phyloP scores from a whole-genome alignment of 805 yeast species.

The Pichia insulana region DNA sequence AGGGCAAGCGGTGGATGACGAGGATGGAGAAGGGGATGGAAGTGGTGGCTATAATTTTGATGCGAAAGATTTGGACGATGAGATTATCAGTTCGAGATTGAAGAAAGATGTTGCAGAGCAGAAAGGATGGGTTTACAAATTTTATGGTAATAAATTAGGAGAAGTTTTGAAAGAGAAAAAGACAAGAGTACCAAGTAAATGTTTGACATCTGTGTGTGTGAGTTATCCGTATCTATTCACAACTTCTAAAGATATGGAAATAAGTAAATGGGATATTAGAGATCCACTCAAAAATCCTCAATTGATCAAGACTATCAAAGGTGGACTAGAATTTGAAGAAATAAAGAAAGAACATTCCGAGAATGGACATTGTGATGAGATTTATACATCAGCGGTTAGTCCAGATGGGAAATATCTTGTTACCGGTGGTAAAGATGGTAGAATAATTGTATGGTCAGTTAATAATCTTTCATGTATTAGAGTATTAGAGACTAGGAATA shows the following conservation, averaged over 20 bases:
- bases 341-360: conserved; percentile 40
- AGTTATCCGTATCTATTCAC: conserved; percentile 61
- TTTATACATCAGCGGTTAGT: conserved; percentile 70
- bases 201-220: conserved; percentile 48
- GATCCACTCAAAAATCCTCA: conserved; percentile 50
- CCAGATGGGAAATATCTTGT: conserved; percentile 84
- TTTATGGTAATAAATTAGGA: conserved; percentile 43
- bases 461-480: conserved; percentile 69
- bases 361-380: conserved; percentile 71
- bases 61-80: conserved; percentile 86
- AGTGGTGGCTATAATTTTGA: conserved; percentile 62
- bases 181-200: conserved; percentile 49
- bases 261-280: conserved; percentile 72
- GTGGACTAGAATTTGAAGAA: conserved; percentile 43
- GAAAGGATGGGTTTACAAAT: conserved; percentile 74
- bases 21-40: conserved; percentile 9
- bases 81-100: conserved; percentile 70
- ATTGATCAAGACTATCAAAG: conserved; percentile 55
- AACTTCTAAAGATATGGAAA: conserved; percentile 70
- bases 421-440: conserved; percentile 82
- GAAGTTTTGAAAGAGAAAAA: conserved; percentile 30
- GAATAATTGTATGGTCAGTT: conserved; percentile 78
- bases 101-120: conserved; percentile 85
- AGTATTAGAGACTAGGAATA: conserved; percentile 66
- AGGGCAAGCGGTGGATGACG: conserved; percentile 10